Conservation (phyloP, 2,329 filamentous ascomycete species). For the Xenoacremonium recifei region DNA sequence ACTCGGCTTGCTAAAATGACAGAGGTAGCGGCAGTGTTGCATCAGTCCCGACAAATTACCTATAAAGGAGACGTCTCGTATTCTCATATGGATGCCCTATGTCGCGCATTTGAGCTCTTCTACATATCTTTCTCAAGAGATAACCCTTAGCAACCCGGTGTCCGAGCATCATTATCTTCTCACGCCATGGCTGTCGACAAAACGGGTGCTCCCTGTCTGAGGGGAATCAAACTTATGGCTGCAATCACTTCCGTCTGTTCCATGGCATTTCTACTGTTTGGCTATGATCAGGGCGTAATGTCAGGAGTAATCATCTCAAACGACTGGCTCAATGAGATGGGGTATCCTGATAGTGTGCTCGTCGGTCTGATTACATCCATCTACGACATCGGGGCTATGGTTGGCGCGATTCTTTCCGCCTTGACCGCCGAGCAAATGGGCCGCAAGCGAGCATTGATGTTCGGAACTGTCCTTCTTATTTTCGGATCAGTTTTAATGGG, state of each 20-base stretch:
- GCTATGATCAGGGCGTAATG: neutral
- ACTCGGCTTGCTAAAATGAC: too few relatives aligned
- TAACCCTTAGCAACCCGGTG: too few relatives aligned
- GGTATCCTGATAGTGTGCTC: neutral
- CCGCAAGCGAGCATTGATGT: neutral
- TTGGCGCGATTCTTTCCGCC: neutral
- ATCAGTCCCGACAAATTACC: too few relatives aligned
- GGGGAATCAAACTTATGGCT: too few relatives aligned
- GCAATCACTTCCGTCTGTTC: neutral
- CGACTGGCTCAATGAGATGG: neutral
- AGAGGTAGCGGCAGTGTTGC: too few relatives aligned
- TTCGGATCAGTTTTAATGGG: neutral
- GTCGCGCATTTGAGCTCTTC: too few relatives aligned
- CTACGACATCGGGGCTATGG: neutral
- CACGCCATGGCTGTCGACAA: too few relatives aligned
- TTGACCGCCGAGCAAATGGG: neutral
- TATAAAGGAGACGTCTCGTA: too few relatives aligned
- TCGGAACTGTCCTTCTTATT: neutral
- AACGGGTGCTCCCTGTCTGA: too few relatives aligned
- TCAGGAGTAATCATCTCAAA: neutral
- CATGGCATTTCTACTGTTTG: neutral
- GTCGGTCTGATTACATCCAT: neutral
- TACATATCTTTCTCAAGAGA: too few relatives aligned
- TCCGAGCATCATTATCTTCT: too few relatives aligned
- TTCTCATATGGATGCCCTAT: too few relatives aligned